Base-by-base conservation (phyloP, 2,329 filamentous ascomycete genomes). In the Amylocarpus encephaloides region DNA sequence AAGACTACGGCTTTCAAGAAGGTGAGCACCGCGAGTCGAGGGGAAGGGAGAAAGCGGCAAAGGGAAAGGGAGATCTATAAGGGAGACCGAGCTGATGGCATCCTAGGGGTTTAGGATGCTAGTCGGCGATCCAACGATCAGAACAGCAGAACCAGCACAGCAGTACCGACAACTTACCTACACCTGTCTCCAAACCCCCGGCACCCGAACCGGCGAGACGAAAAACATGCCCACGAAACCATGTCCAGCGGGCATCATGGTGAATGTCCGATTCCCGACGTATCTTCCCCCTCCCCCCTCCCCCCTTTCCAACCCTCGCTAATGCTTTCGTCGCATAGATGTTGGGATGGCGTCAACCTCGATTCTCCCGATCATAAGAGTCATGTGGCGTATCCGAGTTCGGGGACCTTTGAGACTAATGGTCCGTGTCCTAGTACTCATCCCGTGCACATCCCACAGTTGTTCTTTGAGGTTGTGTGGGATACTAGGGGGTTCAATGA, bases 181-280 rank as follows among this genome's bases (percentile, higher is more conserved):
- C 86, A 26, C 75, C 59, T 33, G 19, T 12, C 11, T 35, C 7
- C 29, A 4, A 29, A 32, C 33, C 74, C 80, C 62, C 42, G 22
- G 36, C 12, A 16, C 39, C 4, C 34, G 3, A n/a, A 52, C 44
- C 11, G 13, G 53, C 32, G 74, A 81, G 49, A 75, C 70, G 4
- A 67, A 69, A 13, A 66, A 68, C 13, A 71, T 85, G 29, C 80
- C 80, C 1, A 70, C 71, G 53, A 70, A 71, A 50, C 74, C 74
- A 52, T 83, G 81, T 61, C 68, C 70, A 5, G 65, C 71, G 22
- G 71, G 79, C 47, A 73, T 93, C 43, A 85, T 88, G 43, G 73
- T 90, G 41, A 88, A 94, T 68, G 70, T 92, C 55, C 86, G 86
- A 76, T 93, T 94, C 71, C 87, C 88, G 1, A 53, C 51, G 73